phyloP scores from a whole-genome alignment of 345 rosid genomes.

The Luvunga scandens region DNA sequence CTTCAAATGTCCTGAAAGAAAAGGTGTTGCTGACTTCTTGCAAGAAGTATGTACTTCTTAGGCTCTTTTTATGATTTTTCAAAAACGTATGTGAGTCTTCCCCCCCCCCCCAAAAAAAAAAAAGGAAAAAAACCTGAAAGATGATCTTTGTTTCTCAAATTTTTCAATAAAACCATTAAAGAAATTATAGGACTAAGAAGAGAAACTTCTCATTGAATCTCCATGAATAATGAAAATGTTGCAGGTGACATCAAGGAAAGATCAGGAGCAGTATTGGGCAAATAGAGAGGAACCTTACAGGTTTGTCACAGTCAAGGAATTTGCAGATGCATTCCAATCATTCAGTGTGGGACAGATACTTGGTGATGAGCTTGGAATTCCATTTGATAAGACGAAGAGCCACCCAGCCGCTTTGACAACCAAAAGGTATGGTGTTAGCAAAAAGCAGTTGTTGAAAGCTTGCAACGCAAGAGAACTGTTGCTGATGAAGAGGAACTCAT shows the following conservation, averaged over 20 bases:
- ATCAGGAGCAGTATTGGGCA: slow-evolving; percentile 43
- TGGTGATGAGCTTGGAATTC: slow-evolving; percentile 25
- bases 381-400: slow-evolving; percentile 31
- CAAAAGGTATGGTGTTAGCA: slow-evolving; percentile 31
- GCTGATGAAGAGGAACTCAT: slow-evolving; percentile 47
- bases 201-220: background rate
- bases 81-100: too few relatives aligned
- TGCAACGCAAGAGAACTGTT: slow-evolving; percentile 33
- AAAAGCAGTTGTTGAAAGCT: slow-evolving; percentile 34
- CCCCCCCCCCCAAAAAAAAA: slow-evolving; percentile 11
- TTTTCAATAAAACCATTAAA: background rate
- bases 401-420: slow-evolving; percentile 44
- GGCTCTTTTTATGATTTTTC: background rate
- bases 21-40: slow-evolving; percentile 31
- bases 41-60: slow-evolving; percentile 20
- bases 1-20: slow-evolving; percentile 25
- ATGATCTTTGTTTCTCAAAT: background rate
- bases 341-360: slow-evolving; percentile 25
- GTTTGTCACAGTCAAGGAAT: slow-evolving; percentile 34
- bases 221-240: background rate
- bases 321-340: slow-evolving; percentile 31
- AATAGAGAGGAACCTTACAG: slow-evolving; percentile 29
- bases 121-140: background rate
- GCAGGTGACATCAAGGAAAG: slow-evolving; percentile 48
- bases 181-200: background rate